phyloP scores from a whole-genome alignment of 192 early-diverging fungal genomes.

The Umbelopsis sp. region DNA sequence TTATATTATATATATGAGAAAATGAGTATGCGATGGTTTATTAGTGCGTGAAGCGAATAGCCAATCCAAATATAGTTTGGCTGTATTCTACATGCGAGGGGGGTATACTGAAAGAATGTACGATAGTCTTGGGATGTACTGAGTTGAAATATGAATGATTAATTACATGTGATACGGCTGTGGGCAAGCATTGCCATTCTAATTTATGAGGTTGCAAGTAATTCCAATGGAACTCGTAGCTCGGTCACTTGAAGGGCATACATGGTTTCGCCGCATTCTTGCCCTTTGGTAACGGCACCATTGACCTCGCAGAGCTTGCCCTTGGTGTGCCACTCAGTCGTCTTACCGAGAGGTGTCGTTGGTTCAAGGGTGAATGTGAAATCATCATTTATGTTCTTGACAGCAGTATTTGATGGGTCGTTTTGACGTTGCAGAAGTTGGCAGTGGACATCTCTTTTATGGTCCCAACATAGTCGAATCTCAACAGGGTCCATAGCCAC shows the following conservation, averaged over 20 bases:
- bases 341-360: slow-evolving; percentile 24
- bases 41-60: too few species aligned
- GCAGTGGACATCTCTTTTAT: slow-evolving; percentile 28
- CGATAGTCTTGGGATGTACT: too few species aligned
- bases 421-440: slow-evolving; percentile 8
- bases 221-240: slow-evolving; percentile 22
- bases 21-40: too few species aligned
- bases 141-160: too few species aligned
- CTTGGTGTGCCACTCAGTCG: slow-evolving; percentile 14
- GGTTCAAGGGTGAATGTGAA: slow-evolving; percentile 28
- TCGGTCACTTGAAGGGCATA: slow-evolving; percentile 34
- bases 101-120: too few species aligned
- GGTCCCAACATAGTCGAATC: slow-evolving; percentile 34
- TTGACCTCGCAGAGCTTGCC: slow-evolving; percentile 25
- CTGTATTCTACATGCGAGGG: too few species aligned
- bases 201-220: not conserved
- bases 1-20: too few species aligned
- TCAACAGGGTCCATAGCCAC: slow-evolving; percentile 30
- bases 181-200: not conserved
- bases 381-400: slow-evolving; percentile 16
- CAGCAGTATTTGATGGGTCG: not conserved
- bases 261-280: slow-evolving; percentile 10
- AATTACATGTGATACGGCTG: too few species aligned
- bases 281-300: slow-evolving; percentile 18
- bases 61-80: too few species aligned